Base-by-base conservation (phyloP, 768 basidiomycete genomes). In the Pleurotus pulmonarius region DNA sequence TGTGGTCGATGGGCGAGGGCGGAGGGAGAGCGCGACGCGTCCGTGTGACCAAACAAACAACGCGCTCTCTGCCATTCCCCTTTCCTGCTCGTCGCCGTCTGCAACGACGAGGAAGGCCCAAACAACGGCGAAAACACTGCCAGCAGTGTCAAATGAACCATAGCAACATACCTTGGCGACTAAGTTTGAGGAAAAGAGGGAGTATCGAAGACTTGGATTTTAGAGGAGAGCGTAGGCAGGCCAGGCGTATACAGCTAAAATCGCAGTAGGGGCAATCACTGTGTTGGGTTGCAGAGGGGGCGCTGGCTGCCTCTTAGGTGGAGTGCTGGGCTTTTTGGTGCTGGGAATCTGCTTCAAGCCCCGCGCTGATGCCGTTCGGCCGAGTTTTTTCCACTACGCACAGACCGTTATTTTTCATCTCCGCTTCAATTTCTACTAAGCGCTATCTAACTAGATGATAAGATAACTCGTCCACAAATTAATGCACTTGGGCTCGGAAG, bases 21-120 rank as follows among this genome's bases (percentile, higher is more conserved):
- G 41, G 41, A 46, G 3, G 41, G 46, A 55, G 47, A 40, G 53
- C 47, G 57, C 56, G 60, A 47, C 58, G 58, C 52, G 59, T 54
- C 51, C 59, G 48, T 56, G 58, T n/a, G 51, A 52, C 62, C 60
- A 61, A 61, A 63, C 60, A 63, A 63, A 63, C 62, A 63, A 63
- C 58, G 62, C 60, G 58, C 57, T 54, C 57, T 24, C 56, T 46
- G 53, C 26, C 51, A 41, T 40, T 13, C 11, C 40, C 22, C 37
- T 20, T 49, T 18, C 34, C n/a, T 40, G 41, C 51, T n/a, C 16
- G 58, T 47, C 47, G 54, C 45, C 37, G 34, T 45, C 59, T 55
- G 24, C 59, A 60, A 49, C 57, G 59, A 60, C 55, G 56, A 60
- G 49, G 48, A 57, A n/a, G 29, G 20, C 40, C 41, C 43, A 55